These are phyloP conservation scores for Amborella trichopoda DNA, from an alignment of 164 flowering plant genomes.

Conservation along the genomic window DNA sequence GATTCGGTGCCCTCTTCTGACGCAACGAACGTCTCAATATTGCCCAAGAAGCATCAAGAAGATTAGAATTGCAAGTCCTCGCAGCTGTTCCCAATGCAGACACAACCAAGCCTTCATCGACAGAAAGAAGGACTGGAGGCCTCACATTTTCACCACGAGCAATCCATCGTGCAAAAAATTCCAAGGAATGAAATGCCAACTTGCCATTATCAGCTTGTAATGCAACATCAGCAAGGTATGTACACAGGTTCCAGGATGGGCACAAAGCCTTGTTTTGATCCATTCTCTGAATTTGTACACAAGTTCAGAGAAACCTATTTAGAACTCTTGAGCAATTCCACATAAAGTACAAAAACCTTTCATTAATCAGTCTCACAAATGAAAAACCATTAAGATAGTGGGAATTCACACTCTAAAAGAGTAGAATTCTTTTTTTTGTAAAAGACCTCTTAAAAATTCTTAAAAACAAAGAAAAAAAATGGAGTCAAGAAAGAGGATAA, in stretches of 20 bases:
- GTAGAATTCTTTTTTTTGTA: too few relatives aligned
- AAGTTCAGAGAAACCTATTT: too few relatives aligned
- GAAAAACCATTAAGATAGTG: too few relatives aligned
- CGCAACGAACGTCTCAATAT: slow-evolving; percentile 69
- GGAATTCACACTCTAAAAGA: too few relatives aligned
- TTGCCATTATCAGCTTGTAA: slow-evolving; percentile 61
- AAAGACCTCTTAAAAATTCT: too few relatives aligned
- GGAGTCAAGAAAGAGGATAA: too few relatives aligned
- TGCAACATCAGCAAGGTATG: slow-evolving; percentile 57
- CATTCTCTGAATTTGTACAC: slow-evolving; percentile 57
- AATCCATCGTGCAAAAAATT: slow-evolving; percentile 78
- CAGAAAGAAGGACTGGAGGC: slow-evolving; percentile 53
- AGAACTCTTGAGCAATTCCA: too few relatives aligned
- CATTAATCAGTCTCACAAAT: too few relatives aligned
- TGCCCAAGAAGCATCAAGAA: slow-evolving; percentile 83
- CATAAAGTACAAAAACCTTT: too few relatives aligned
- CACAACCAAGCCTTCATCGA: slow-evolving; percentile 69
- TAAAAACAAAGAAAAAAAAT: too few relatives aligned
- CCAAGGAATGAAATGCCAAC: slow-evolving; percentile 60
- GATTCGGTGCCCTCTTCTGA: slow-evolving; percentile 51
- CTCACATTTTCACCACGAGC: slow-evolving; percentile 50
- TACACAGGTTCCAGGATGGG: slow-evolving; percentile 63
- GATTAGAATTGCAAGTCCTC: slow-evolving; percentile 50
- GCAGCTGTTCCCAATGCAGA: slow-evolving; percentile 71
- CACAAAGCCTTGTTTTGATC: slow-evolving; percentile 83